phyloP scores from a whole-genome alignment of 176 grass and related monocot genomes.

The Musa beccarii region DNA sequence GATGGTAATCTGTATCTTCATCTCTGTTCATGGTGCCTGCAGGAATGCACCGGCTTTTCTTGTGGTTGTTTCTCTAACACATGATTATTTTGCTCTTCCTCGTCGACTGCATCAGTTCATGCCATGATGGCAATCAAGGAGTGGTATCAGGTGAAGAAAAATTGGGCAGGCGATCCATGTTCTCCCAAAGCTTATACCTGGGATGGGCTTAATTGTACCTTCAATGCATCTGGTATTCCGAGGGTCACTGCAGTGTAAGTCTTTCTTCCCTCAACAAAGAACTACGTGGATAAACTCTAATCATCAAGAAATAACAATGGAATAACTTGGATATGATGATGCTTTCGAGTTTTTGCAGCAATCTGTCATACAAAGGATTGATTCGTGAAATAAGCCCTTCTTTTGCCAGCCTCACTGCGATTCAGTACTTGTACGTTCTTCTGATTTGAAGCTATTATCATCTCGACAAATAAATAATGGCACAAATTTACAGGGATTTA shows the following conservation, averaged over 20 bases:
- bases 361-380: conserved; percentile 13
- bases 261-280: not conserved
- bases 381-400: not conserved
- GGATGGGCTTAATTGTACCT: not conserved
- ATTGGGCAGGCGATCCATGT: conserved; percentile 12
- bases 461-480: not conserved
- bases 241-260: conserved; percentile 2
- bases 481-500: conserved; percentile 14
- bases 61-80: not conserved
- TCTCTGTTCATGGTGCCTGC: not conserved
- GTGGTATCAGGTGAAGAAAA: conserved; percentile 5
- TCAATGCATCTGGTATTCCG: not conserved
- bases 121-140: not conserved
- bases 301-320: not conserved
- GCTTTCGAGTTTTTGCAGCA: conserved; percentile 1
- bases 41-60: not conserved
- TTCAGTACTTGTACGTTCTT: conserved; percentile 16
- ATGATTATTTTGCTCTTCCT: not conserved
- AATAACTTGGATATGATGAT: not conserved
- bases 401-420: conserved; percentile 1
- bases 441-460: not conserved
- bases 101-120: not conserved
- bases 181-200: conserved; percentile 1
- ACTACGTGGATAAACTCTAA: too few species aligned
- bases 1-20: not conserved